Conservation (phyloP, 768 basidiomycete genomes). For the Leccinum longicurvipes region DNA sequence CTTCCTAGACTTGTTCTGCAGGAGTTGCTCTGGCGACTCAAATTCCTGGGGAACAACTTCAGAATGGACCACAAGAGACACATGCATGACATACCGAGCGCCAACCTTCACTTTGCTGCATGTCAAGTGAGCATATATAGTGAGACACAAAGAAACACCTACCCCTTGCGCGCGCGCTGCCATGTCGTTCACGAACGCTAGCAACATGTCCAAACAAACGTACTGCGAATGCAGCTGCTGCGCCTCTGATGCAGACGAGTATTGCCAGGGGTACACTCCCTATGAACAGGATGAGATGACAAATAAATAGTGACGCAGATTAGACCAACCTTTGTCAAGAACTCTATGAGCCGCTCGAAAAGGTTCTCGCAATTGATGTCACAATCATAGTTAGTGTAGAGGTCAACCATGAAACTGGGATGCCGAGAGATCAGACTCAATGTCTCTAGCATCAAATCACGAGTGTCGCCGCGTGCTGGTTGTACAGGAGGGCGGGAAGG, state of each 20-base stretch:
- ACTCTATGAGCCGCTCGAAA: conserved; percentile 85
- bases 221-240: conserved; percentile 79
- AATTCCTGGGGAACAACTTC: conserved; percentile 41
- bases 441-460: conserved; percentile 88
- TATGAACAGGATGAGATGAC: conserved; percentile 28
- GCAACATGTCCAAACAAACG: conserved; percentile 81
- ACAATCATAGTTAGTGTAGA: conserved; percentile 96
- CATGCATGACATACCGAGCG: conserved; percentile 45
- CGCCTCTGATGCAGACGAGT: conserved; percentile 52
- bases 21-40: conserved; percentile 53
- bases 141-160: conserved; percentile 19
- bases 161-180: conserved; percentile 57
- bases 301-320: not conserved
- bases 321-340: conserved; percentile 72
- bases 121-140: conserved; percentile 9
- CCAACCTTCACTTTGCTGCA: conserved; percentile 54
- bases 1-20: conserved; percentile 78
- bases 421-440: conserved; percentile 76
- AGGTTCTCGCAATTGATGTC: conserved; percentile 96
- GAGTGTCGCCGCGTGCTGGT: conserved; percentile 82
- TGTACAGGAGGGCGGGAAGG: conserved; percentile 59
- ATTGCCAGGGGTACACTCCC: conserved; percentile 77
- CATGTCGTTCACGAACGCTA: conserved; percentile 89
- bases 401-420: conserved; percentile 91
- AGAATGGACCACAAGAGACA: conserved; percentile 1